Percentiles rank a stretch among this genome's conserved stretches.
phyloP scores from a whole-genome alignment of 1,139 yeast species.

The Taphrina flavorubra region DNA sequence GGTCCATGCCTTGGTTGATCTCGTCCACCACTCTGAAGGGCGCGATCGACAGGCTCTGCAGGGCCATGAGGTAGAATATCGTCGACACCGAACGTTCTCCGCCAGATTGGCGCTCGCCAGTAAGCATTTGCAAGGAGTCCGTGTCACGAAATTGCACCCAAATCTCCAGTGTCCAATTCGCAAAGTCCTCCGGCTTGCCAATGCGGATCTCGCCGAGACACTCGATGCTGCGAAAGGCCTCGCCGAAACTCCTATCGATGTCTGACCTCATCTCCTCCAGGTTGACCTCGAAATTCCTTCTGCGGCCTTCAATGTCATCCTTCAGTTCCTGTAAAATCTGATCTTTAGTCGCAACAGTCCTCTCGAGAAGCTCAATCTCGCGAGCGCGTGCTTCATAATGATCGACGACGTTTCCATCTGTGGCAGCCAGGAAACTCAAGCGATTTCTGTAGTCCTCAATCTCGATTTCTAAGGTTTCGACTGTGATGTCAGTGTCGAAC shows the following conservation, averaged over 20 bases:
- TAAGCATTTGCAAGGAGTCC: constrained; percentile 70
- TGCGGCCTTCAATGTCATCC: constrained; percentile 55
- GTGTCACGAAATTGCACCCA: constrained; percentile 83
- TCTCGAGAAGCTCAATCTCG: constrained; percentile 50
- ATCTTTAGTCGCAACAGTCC: constrained; percentile 49
- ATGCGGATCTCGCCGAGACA: constrained; percentile 81
- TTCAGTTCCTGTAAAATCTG: constrained; percentile 51
- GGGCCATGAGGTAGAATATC: constrained; percentile 82
- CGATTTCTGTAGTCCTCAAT: constrained; percentile 50
- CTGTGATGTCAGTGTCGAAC: constrained; percentile 38
- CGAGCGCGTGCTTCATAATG: constrained; percentile 48
- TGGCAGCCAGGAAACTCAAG: constrained; percentile 50
- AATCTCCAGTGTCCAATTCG: constrained; percentile 84
- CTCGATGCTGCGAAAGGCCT: constrained; percentile 73
- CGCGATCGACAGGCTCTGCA: constrained; percentile 87
- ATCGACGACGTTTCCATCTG: constrained; percentile 46
- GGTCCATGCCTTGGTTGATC: constrained; percentile 99
- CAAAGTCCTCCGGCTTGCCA: constrained; percentile 60
- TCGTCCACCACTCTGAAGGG: constrained; percentile 97
- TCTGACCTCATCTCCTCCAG: constrained; percentile 59
- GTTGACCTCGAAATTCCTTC: constrained; percentile 64
- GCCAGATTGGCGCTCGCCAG: constrained; percentile 91
- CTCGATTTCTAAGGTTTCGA: constrained; percentile 48
- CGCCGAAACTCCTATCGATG: constrained; percentile 68
- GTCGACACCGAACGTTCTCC: constrained; percentile 98